phyloP scores from a whole-genome alignment of 176 grass and related monocot genomes.

The Dactylis glomerata region DNA sequence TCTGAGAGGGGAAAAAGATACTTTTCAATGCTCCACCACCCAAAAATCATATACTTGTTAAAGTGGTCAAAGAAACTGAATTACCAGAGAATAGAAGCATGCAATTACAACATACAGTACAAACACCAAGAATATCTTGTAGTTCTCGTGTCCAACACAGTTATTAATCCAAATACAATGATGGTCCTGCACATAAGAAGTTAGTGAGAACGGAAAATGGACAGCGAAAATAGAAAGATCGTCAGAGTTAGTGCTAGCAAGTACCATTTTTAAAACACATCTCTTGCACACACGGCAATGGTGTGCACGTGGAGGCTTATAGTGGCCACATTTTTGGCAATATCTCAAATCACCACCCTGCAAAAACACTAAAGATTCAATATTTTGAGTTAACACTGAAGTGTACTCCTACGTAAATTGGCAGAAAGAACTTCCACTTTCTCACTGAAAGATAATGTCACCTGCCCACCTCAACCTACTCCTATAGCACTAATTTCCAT shows the following conservation, averaged over 20 bases:
- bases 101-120: slow-evolving; percentile 84
- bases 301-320: slow-evolving; percentile 89
- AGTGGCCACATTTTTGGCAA: slow-evolving; percentile 90
- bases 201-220: slow-evolving; percentile 18
- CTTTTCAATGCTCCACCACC: slow-evolving; percentile 9
- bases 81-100: slow-evolving; percentile 78
- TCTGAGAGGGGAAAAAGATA: slow-evolving; percentile 43
- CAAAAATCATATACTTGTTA: not conserved
- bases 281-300: slow-evolving; percentile 95
- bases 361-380: slow-evolving; percentile 33
- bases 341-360: slow-evolving; percentile 93
- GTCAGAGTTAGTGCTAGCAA: slow-evolving; percentile 9
- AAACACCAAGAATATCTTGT: slow-evolving; percentile 91
- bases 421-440: not conserved
- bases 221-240: not conserved
- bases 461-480: not conserved
- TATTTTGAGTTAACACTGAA: not conserved
- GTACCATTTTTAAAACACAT: slow-evolving; percentile 96
- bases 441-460: not conserved
- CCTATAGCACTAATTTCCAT: not conserved
- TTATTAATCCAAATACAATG: slow-evolving; percentile 99
- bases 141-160: slow-evolving; percentile 91
- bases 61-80: slow-evolving; percentile 16
- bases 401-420: not conserved
- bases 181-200: slow-evolving; percentile 64